Evolutionary conservation across 306 rosid species (phyloP).

Genomic region (Citrullus mucosospermus): DNA sequence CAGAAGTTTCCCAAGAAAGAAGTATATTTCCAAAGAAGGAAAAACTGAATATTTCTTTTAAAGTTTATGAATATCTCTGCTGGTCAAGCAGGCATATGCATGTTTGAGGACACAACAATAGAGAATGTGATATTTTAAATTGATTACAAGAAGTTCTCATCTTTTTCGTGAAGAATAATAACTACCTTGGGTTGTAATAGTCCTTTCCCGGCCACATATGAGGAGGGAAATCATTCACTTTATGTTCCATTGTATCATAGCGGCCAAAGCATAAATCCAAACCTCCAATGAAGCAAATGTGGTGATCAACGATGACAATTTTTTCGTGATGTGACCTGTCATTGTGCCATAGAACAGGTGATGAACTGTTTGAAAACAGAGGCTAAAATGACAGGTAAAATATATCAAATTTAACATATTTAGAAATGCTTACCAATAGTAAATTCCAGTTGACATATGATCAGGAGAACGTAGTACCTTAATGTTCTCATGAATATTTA

Average conservation of each 20-base stretch:
- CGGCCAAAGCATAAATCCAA: constrained; percentile 44
- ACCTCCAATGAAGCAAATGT: constrained; percentile 36
- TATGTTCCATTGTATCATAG: constrained; percentile 32
- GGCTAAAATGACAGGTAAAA: not conserved
- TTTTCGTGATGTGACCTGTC: constrained; percentile 46
- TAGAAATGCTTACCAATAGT: constrained; percentile 24
- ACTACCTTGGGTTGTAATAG: constrained; percentile 40
- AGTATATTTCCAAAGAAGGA: not conserved
- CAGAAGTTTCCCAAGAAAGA: not conserved
- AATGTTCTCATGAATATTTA: constrained; percentile 32
- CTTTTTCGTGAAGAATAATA: not conserved
- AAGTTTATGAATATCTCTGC: not conserved
- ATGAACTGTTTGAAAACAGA: not conserved
- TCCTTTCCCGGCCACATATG: constrained; percentile 41
- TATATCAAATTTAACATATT: not conserved
- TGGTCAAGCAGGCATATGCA: not conserved
- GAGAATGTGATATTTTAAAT: not conserved
- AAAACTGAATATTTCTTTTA: not conserved
- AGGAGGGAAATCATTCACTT: constrained; percentile 33
- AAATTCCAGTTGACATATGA: constrained; percentile 32
- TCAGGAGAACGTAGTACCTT: constrained; percentile 32
- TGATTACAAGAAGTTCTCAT: not conserved
- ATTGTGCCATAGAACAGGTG: not conserved
- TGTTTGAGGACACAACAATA: not conserved
- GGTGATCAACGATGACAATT: constrained; percentile 35